These are phyloP conservation scores for Brasilioporus rufonigricans DNA, from an alignment of 768 basidiomycete genomes.

Conservation along the genomic window DNA sequence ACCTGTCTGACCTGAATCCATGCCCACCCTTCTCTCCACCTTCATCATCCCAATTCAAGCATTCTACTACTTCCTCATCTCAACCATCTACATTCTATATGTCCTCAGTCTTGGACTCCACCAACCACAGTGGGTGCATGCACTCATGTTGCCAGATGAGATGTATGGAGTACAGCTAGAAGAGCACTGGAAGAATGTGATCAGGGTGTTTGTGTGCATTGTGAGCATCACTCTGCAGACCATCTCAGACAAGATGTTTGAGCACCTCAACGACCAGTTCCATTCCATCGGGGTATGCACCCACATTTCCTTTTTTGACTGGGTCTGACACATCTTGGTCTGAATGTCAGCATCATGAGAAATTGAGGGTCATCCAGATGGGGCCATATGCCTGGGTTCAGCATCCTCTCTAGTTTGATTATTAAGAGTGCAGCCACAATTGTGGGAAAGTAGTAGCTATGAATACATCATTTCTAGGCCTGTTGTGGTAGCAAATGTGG, in stretches of 20 bases:
- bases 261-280: constrained; percentile 8
- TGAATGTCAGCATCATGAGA: not conserved
- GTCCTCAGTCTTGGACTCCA: not conserved
- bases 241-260: not conserved
- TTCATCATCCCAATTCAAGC: not conserved
- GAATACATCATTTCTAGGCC: no score
- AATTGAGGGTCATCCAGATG: constrained; percentile 9
- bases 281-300: not conserved
- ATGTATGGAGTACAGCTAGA: not conserved
- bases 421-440: no score
- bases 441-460: no score
- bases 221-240: not conserved
- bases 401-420: constrained; percentile 10
- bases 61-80: not conserved
- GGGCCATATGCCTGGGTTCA: constrained; percentile 13
- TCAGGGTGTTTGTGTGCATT: not conserved
- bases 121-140: constrained; percentile 6
- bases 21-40: not conserved
- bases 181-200: not conserved
- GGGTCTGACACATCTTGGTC: no score
- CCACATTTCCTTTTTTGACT: not conserved
- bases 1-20: constrained; percentile 1
- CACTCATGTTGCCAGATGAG: not conserved
- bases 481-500: no score
- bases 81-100: not conserved